Base-by-base conservation (phyloP, 768 basidiomycete species). In the Boletus pseudopeckii region DNA sequence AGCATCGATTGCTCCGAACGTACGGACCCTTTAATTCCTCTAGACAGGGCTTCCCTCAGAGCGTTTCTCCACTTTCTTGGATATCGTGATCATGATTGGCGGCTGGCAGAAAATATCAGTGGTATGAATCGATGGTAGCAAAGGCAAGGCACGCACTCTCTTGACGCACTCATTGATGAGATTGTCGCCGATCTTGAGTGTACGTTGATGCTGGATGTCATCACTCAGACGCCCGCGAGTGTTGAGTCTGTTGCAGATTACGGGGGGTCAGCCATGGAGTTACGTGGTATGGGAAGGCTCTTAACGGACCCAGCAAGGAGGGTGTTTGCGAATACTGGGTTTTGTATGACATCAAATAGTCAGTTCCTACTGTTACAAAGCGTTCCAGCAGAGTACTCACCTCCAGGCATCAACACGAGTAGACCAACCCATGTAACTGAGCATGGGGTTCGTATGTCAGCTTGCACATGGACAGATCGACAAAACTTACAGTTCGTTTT, bases 391-490 rank as follows among this genome's bases (percentile, higher is more conserved):
- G 11, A 13, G 22, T 20, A 32, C 60, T 50, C 43, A 50, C 63
- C 60, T 50, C 64, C 63, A 7, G 63, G 63, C 57, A 57, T 59
- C 34, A 22, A n/a, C 4, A 53, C 49, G 17, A 63, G 11, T 4
- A 65, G 30, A 22, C 53, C 45, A 17, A 63, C 41, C 63, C 64
- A 64, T 11, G 49, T 51, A 33, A 53, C 63, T 64, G 24, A 7
- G 6, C 13, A 26, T 2, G 24, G 0, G 10, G 10, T 11, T 26
- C 11, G 10, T 41, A 33, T 17, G 24, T 53, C 30, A 52, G 30
- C 5, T 24, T 14, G 9, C 2, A n/a, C 14, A 26, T 7, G 4
- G 14, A 44, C 18, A 28, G 11, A 32, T 11, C 1, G 4, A 38
- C 7, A 7, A 8, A 41, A 28, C 57, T 45, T 30, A 64, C 63